Evolutionary conservation across 768 basidiomycete genomes (phyloP).

Genomic region (Termitomyces sp.): DNA sequence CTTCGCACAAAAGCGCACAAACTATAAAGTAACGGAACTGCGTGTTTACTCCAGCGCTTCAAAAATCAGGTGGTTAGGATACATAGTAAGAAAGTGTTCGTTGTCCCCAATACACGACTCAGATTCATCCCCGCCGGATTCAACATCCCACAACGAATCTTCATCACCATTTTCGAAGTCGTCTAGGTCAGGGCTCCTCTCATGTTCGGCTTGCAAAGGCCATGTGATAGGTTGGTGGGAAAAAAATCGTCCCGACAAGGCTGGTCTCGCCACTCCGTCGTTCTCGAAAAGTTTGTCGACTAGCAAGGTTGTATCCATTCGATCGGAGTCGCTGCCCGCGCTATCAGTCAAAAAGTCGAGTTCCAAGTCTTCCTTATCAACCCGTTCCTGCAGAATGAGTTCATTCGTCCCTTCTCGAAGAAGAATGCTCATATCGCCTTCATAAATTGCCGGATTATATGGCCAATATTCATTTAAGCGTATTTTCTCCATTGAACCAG

Average conservation of each 20-base stretch:
- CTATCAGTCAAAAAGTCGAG: constrained; percentile 12
- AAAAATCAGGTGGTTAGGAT: constrained; percentile 4
- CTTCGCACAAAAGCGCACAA: no score
- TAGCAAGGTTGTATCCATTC: constrained; percentile 4
- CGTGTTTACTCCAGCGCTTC: not conserved
- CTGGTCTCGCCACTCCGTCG: constrained; percentile 8
- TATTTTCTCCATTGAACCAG: not conserved
- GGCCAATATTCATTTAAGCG: not conserved
- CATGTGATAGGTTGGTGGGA: constrained; percentile 17
- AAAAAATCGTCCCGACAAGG: constrained; percentile 1
- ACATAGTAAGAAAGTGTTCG: constrained; percentile 3
- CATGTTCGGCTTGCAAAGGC: constrained; percentile 3
- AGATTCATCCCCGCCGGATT: not conserved
- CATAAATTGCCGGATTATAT: not conserved
- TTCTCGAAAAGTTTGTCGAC: constrained; percentile 5
- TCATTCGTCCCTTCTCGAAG: not conserved
- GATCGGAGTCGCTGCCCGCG: not conserved
- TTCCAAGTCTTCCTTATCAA: constrained; percentile 11
- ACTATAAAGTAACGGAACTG: constrained; percentile 3
- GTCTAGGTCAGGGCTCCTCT: constrained; percentile 7
- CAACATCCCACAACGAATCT: constrained; percentile 7
- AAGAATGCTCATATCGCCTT: not conserved
- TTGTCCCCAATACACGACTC: constrained; percentile 5
- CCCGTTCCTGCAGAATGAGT: not conserved
- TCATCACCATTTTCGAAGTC: constrained; percentile 11